These are phyloP conservation scores for Reutealis trisperma DNA, from an alignment of 345 rosid species.

Conservation along the genomic window DNA sequence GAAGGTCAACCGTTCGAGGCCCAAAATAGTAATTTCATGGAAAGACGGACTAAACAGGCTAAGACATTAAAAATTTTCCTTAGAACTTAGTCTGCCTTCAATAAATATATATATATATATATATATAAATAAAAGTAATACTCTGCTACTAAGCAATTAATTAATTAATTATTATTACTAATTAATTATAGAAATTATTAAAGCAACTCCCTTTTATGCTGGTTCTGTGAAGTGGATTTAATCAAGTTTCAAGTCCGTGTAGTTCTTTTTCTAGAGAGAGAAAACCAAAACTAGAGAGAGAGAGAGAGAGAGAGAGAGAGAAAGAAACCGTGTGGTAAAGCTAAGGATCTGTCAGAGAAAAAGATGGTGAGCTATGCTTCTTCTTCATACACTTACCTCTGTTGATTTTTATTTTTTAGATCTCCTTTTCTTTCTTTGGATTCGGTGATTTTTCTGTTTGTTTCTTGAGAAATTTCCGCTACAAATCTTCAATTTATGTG, in stretches of 20 bases:
- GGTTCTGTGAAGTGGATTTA: conserved; percentile 29
- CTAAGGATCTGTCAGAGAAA: conserved; percentile 26
- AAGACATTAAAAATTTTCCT: background rate
- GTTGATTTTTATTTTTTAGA: background rate
- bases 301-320: conserved; percentile 17
- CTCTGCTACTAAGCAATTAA: background rate
- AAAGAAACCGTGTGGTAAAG: conserved; percentile 29
- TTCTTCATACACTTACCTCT: background rate
- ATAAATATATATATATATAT: too few species aligned
- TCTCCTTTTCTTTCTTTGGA: background rate
- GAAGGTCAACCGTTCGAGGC: conserved; percentile 21
- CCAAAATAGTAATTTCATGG: conserved; percentile 2
- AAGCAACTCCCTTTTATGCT: conserved; percentile 1
- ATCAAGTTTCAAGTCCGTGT: conserved; percentile 27
- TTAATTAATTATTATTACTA: background rate
- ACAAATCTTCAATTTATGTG: too few species aligned
- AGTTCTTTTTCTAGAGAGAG: conserved; percentile 4
- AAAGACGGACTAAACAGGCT: background rate
- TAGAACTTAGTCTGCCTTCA: background rate
- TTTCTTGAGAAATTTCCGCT: conserved; percentile 12
- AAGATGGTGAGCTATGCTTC: conserved; percentile 23
- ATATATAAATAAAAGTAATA: too few species aligned
- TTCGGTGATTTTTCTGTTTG: conserved; percentile 16
- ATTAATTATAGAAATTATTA: background rate
- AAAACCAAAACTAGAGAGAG: conserved; percentile 11